These are phyloP conservation scores for Miscanthus sacchariflorus DNA, from an alignment of 202 grass and related monocot genomes.

Conservation along the genomic window DNA sequence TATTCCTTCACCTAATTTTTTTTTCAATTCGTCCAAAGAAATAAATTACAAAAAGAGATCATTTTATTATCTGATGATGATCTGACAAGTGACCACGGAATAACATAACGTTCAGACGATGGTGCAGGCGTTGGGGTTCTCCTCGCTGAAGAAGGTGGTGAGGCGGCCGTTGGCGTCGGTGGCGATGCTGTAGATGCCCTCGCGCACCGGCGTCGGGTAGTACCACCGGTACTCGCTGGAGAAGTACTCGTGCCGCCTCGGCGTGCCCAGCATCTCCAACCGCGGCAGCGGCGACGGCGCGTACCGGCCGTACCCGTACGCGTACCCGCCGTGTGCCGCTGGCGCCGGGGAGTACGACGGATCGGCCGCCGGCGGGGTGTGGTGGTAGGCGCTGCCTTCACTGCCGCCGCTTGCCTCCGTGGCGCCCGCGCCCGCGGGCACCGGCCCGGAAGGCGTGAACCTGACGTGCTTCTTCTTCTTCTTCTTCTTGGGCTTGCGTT, in stretches of 20 bases:
- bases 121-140: constrained; percentile 92
- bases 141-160: constrained; percentile 90
- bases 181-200: constrained; percentile 87
- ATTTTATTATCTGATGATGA: background rate
- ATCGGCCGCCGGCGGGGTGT: background rate
- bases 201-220: constrained; percentile 86
- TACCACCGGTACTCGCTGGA: constrained; percentile 71
- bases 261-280: constrained; percentile 62
- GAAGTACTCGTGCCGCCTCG: constrained; percentile 73
- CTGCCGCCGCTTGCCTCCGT: too few species aligned
- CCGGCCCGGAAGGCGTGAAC: constrained; percentile 20
- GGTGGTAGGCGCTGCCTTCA: background rate
- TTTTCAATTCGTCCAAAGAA: background rate
- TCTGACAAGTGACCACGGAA: background rate
- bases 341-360: constrained; percentile 9
- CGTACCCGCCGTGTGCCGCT: background rate
- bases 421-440: background rate
- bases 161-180: constrained; percentile 77
- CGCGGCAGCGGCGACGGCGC: constrained; percentile 64
- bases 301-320: constrained; percentile 56
- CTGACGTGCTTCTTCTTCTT: constrained; percentile 27
- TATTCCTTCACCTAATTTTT: background rate
- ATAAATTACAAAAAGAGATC: background rate
- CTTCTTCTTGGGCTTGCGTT: constrained; percentile 22
- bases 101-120: constrained; percentile 54